Evolutionary conservation across 345 rosid genomes (phyloP).

Genomic region (Gossypium raimondii): DNA sequence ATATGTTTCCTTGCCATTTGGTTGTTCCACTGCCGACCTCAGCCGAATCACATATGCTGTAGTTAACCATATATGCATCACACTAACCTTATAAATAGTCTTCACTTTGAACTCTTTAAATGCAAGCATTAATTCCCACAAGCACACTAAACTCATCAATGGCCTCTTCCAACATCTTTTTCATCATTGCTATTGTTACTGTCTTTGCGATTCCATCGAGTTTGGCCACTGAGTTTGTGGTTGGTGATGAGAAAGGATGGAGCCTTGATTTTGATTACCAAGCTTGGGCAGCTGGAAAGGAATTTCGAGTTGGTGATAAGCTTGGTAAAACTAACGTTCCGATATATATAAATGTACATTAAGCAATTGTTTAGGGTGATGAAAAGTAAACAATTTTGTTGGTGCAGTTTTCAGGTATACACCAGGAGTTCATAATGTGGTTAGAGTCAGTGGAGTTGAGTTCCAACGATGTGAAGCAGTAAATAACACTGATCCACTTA

Average conservation of each 20-base stretch:
- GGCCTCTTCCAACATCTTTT: constrained; percentile 27
- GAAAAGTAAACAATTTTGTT: neutral
- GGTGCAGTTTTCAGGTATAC: constrained; percentile 34
- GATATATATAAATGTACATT: neutral
- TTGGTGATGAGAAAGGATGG: constrained; percentile 51
- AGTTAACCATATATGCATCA: constrained; percentile 4
- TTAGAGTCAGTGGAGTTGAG: constrained; percentile 20
- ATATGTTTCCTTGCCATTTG: neutral
- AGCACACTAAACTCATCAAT: constrained; percentile 8
- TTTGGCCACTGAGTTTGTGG: constrained; percentile 30
- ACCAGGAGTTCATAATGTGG: constrained; percentile 26
- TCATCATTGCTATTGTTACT: constrained; percentile 20
- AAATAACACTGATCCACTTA: neutral
- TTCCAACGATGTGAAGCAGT: constrained; percentile 24
- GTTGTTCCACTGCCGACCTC: constrained; percentile 14
- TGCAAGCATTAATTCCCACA: neutral
- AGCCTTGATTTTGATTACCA: constrained; percentile 27
- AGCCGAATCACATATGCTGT: neutral
- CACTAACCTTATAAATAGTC: constrained; percentile 11
- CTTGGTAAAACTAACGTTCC: constrained; percentile 24
- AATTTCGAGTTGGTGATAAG: constrained; percentile 34
- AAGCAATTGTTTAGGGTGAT: neutral
- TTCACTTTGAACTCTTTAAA: neutral
- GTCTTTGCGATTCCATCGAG: constrained; percentile 7
- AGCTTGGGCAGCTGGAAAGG: constrained; percentile 33